phyloP scores from a whole-genome alignment of 2,329 filamentous ascomycete genomes.

The Leptographium procerum region DNA sequence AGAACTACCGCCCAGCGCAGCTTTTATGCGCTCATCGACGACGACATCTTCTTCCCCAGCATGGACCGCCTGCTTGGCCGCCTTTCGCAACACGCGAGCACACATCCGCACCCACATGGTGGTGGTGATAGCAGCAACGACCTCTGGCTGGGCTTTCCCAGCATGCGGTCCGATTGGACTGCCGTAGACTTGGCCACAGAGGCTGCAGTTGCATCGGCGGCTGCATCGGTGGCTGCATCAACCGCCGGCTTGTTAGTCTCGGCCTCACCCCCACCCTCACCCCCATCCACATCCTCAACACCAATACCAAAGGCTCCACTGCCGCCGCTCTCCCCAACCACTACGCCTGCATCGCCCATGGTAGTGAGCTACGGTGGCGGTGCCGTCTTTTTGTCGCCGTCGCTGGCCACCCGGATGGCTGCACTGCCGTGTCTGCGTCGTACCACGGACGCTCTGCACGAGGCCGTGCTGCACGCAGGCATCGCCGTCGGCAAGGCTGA shows the following conservation, averaged over 20 bases:
- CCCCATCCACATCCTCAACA: background rate
- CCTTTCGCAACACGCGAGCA: slow-evolving; percentile 20
- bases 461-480: background rate
- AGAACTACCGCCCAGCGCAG: background rate
- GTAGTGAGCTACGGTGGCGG: slow-evolving; percentile 32
- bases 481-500: slow-evolving; percentile 11
- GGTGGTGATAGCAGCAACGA: slow-evolving; percentile 17
- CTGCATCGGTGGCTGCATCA: no score
- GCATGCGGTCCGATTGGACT: slow-evolving; percentile 31
- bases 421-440: slow-evolving; percentile 25
- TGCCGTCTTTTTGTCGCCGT: slow-evolving; percentile 28
- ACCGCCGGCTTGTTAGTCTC: no score
- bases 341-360: slow-evolving; percentile 2
- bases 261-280: no score
- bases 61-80: slow-evolving; percentile 25
- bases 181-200: slow-evolving; percentile 16
- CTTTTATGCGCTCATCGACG: slow-evolving; percentile 33
- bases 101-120: background rate
- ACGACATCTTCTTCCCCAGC: slow-evolving; percentile 34
- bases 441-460: slow-evolving; percentile 2
- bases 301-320: background rate
- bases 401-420: slow-evolving; percentile 22
- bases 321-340: background rate
- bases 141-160: slow-evolving; percentile 31
- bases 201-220: background rate